phyloP scores from a whole-genome alignment of 1,139 yeast genomes.

The Saccharomyces pastorianus region DNA sequence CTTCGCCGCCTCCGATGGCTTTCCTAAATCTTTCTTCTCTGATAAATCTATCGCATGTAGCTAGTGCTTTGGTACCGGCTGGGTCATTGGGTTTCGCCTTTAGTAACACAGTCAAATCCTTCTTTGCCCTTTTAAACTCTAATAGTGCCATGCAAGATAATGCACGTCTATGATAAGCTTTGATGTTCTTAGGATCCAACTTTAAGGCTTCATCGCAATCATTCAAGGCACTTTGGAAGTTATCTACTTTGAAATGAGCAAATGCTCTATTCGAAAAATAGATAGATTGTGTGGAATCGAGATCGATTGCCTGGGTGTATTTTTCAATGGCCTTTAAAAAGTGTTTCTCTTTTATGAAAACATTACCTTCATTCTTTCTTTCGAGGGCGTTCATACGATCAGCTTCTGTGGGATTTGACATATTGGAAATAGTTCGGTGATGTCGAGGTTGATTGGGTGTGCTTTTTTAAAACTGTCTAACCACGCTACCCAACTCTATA shows the following conservation, averaged over 20 bases:
- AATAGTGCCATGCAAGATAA: conserved; percentile 70
- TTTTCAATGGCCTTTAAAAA: conserved; percentile 59
- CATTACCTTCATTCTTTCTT: conserved; percentile 67
- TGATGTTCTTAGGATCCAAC: conserved; percentile 58
- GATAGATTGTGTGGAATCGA: conserved; percentile 60
- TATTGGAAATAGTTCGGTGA: not conserved
- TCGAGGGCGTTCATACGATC: conserved; percentile 39
- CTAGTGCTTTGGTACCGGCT: conserved; percentile 55
- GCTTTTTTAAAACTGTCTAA: not conserved
- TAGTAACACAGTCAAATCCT: conserved; percentile 60
- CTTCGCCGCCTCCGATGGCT: conserved; percentile 70
- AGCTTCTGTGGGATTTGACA: conserved; percentile 11
- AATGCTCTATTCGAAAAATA: conserved; percentile 85
- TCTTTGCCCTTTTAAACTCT: conserved; percentile 65
- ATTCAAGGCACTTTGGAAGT: conserved; percentile 72
- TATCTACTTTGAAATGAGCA: conserved; percentile 77
- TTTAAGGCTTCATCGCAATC: conserved; percentile 71
- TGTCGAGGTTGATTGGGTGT: not conserved
- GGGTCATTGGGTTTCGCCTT: conserved; percentile 60
- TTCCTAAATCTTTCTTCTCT: conserved; percentile 74
- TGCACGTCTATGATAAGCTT: conserved; percentile 78
- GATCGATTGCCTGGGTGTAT: conserved; percentile 71
- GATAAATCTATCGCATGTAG: conserved; percentile 58
- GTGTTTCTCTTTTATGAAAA: conserved; percentile 52
- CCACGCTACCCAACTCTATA: not conserved